Evolutionary conservation across 2,329 filamentous ascomycete species (phyloP), one percentile per base, ranked within the genome.

Genomic region (Pseudocercospora vitis): DNA sequence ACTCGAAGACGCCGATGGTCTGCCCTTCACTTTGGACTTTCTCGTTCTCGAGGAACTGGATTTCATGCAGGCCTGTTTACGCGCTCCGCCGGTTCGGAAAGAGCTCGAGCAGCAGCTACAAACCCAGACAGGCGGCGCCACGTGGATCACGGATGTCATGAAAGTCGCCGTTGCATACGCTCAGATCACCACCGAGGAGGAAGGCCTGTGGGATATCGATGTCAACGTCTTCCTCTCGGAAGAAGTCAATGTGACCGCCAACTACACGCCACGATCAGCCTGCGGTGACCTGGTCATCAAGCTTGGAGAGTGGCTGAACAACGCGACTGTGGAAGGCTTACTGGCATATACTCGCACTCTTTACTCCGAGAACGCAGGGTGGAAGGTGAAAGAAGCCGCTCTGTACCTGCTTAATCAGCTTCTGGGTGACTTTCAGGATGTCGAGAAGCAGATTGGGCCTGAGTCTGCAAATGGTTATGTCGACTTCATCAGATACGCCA

Each of bases 21-120:
- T 99, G n/a, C 91, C 92, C 0, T 96, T 95, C 72, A 96, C 91
- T 1, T 78, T 99, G 19, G 94, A 99, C 72, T 94, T 95, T 67
- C 80, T 99, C 48, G 85, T 97, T 3, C 77, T 97, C 6, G 94
- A 99, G 71, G 91, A 97, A 71, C 79, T 99, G 19, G 94, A 99
- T 72, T 91, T 97, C 67, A 82, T 99, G 69, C 94, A 96, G 73
- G 86, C 91, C 53, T 91, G 91, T 70, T 81, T 99, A 59, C 86
- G 89, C 59, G 92, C 92, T 5, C 86, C 89, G 3, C 89, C 90
- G 0, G 91, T 99, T 1, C 88, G 91, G 62, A 86, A 89, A 58
- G 89, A 96, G 71, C 83, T 99, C n/a, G 86, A 92, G 61, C 81
- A 84, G 42, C 88, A 95, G 72, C 76, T 96, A 33, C 77, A 81